Base-by-base conservation (phyloP, 768 basidiomycete species). In the Trametopsis cervina region DNA sequence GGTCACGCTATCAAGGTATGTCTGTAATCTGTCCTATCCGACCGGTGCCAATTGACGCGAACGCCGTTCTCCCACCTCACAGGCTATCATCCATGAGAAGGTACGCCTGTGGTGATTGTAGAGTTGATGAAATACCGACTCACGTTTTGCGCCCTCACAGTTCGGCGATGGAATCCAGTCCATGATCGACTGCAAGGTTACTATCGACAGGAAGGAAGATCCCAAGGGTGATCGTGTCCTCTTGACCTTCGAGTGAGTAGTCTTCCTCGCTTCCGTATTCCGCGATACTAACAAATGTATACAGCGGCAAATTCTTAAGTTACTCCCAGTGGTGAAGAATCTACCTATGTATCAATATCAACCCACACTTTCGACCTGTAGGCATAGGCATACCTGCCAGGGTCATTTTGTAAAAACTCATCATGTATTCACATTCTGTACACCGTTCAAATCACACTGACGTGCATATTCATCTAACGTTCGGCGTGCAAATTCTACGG, bases 111-210 rank as follows among this genome's bases (percentile, higher is more conserved):
- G 15, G 7, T 33, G 11, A 13, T 37, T 22, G 20, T 38, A 13
- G 4, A 43, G 13, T 36, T n/a, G 39, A 4, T 37, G 48, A 5
- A 24, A 37, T n/a, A 22, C 17, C 12, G 21, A 24, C 49, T 44
- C 38, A 44, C 49, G 42, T 15, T n/a, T 20, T n/a, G 29, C 24
- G n/a, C 18, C 24, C 13, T 27, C n/a, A n/a, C 42, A 86, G 84
- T 89, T 89, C 53, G 88, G 88, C 4, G 88, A 90, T 57, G 87
- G 88, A 4, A 89, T 90, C 51, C 89, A 89, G 85, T 85, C 83
- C 17, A 86, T 89, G 84, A 88, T 89, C 49, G 87, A 90, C 62
- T 89, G 87, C 65, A 81, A 77, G 55, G 73, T 89, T 51, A 72
- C 70, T 40, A 69, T 89, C 39, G 70, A 77, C 52, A 78, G 71